Evolutionary conservation across 805 yeast genomes (phyloP).

Genomic region (Scheffersomyces ergatensis): DNA sequence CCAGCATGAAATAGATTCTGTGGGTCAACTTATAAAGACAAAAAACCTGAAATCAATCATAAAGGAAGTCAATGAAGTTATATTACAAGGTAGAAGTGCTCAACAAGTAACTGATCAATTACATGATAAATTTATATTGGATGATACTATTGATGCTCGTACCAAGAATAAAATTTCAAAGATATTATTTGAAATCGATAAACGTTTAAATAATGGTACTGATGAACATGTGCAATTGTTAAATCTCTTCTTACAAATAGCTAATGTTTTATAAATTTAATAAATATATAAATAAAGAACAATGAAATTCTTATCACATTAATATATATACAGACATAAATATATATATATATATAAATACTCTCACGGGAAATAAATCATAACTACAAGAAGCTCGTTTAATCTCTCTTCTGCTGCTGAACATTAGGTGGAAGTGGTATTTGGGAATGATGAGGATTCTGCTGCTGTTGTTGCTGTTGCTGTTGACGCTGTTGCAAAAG

Average conservation of each 20-base stretch:
- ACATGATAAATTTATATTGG: conserved; percentile 63
- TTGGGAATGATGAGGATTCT: neutral
- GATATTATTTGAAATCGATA: conserved; percentile 71
- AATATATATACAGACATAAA: too few relatives aligned
- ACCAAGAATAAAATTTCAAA: conserved; percentile 67
- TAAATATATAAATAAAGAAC: too few relatives aligned
- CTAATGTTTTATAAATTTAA: conserved; percentile 10
- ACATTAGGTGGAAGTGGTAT: neutral
- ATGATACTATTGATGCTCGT: conserved; percentile 45
- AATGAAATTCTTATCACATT: too few relatives aligned
- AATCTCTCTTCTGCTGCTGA: neutral
- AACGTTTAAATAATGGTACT: conserved; percentile 75
- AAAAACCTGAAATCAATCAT: conserved; percentile 30
- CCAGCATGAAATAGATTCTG: conserved; percentile 36
- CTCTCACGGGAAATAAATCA: neutral
- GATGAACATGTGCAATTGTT: conserved; percentile 84
- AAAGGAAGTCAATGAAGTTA: conserved; percentile 44
- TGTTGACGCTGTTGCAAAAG: conserved; percentile 14
- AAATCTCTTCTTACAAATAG: conserved; percentile 46
- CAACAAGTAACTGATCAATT: conserved; percentile 68
- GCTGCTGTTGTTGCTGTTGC: conserved; percentile 11
- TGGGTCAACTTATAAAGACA: conserved; percentile 34
- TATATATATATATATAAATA: too few relatives aligned
- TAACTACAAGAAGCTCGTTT: neutral
- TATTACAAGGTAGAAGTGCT: conserved; percentile 76